Evolutionary conservation across 1,284 basidiomycete genomes (phyloP).

Genomic region (Ceratobasidium sp.): DNA sequence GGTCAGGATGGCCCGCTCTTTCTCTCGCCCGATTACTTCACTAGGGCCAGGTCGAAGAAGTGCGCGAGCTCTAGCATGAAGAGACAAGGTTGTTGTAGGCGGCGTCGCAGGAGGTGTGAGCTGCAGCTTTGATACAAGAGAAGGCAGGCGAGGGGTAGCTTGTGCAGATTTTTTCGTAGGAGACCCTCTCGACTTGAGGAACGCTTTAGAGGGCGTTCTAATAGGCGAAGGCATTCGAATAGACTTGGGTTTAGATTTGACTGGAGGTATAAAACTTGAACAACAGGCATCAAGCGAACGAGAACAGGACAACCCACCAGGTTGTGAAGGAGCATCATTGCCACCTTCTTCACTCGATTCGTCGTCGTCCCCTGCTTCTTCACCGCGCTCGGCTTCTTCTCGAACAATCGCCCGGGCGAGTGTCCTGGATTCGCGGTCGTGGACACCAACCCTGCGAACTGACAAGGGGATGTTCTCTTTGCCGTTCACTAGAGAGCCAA

Average conservation of each 20-base stretch:
- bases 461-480: conserved; percentile 27
- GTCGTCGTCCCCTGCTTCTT: conserved; percentile 15
- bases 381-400: conserved; percentile 15
- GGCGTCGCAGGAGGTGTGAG: conserved; percentile 40
- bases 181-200: not conserved
- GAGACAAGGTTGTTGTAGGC: conserved; percentile 36
- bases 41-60: conserved; percentile 69
- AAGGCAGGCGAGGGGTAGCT: conserved; percentile 20
- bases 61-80: conserved; percentile 72
- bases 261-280: not conserved
- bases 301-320: not conserved
- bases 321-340: not conserved
- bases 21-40: conserved; percentile 70
- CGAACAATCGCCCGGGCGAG: conserved; percentile 19
- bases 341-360: not conserved
- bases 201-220: conserved; percentile 14
- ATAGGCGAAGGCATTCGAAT: conserved; percentile 12
- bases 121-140: conserved; percentile 22
- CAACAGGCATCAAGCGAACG: not conserved
- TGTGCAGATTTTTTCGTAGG: conserved; percentile 2
- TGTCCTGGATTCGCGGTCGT: conserved; percentile 12
- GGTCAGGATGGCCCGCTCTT: conserved; percentile 66
- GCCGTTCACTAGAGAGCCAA: conserved; percentile 3
- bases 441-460: no score
- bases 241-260: not conserved